These are phyloP conservation scores for Phytophthora quininea DNA, from an alignment of 352 stramenopile genomes.

Conservation along the genomic window DNA sequence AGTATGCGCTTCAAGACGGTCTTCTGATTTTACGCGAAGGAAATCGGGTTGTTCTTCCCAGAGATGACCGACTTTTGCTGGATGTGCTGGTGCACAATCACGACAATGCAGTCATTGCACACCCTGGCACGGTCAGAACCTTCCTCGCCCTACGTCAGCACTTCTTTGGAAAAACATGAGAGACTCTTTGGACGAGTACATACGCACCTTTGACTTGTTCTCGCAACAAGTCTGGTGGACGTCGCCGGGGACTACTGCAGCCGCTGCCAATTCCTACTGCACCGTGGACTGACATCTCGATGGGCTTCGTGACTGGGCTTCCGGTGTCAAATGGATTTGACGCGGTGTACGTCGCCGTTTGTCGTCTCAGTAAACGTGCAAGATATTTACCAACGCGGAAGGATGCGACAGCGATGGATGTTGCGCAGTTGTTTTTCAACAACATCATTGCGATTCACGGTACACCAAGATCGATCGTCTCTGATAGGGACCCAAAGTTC, in stretches of 20 bases:
- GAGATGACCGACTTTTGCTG: conserved; percentile 1
- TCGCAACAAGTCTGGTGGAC: conserved; percentile 1
- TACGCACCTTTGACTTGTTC: conserved; percentile 6
- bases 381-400: not conserved
- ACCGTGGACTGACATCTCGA: conserved; percentile 2
- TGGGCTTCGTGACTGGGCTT: not conserved
- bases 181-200: conserved; percentile 1
- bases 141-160: conserved; percentile 4
- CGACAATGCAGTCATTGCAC: conserved; percentile 1
- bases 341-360: not conserved
- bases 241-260: conserved; percentile 4
- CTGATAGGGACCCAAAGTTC: conserved; percentile 5
- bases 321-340: conserved; percentile 4
- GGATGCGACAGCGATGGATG: not conserved
- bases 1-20: not conserved
- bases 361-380: not conserved
- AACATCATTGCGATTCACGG: conserved; percentile 1
- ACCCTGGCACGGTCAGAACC: not conserved
- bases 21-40: not conserved
- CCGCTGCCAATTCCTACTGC: conserved; percentile 3
- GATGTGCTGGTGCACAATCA: conserved; percentile 4
- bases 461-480: not conserved
- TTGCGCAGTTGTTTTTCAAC: conserved; percentile 2
- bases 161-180: not conserved
- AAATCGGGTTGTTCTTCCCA: not conserved